These are phyloP conservation scores for Alternaria brassicicola DNA, from an alignment of 2,329 filamentous ascomycete species.

Conservation along the genomic window DNA sequence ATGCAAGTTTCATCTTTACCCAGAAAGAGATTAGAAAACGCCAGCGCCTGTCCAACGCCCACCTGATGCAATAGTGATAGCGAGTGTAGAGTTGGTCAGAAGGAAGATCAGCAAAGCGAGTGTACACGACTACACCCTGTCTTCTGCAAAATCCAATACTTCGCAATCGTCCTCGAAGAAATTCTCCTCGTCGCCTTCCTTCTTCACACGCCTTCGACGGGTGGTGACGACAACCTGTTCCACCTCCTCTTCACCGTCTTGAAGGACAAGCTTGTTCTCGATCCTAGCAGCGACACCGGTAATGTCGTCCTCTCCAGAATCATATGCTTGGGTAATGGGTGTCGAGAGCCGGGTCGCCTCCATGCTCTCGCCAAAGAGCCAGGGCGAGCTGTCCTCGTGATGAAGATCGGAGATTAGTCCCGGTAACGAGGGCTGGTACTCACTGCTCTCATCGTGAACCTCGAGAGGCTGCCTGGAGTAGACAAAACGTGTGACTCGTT, in stretches of 20 bases:
- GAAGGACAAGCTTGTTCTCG: conserved; percentile 56
- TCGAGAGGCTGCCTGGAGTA: conserved; percentile 54
- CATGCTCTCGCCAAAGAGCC: conserved; percentile 62
- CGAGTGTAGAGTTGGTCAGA: not conserved
- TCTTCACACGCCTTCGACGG: conserved; percentile 65
- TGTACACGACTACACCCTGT: conserved; percentile 52
- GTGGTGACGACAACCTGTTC: conserved; percentile 86
- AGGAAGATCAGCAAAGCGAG: fast-evolving
- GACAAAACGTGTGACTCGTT: conserved; percentile 77
- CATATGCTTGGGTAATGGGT: conserved; percentile 45
- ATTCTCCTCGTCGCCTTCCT: conserved; percentile 63
- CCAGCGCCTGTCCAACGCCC: conserved; percentile 1
- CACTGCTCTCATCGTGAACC: conserved; percentile 30
- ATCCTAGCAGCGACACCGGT: conserved; percentile 55
- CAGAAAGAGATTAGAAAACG: not conserved
- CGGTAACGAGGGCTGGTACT: conserved; percentile 28
- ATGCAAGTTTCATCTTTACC: not conserved
- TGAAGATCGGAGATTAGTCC: conserved; percentile 39
- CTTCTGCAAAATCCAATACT: conserved; percentile 81
- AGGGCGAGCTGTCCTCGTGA: conserved; percentile 48
- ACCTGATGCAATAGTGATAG: not conserved
- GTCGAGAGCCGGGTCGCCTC: conserved; percentile 55
- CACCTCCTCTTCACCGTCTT: conserved; percentile 62
- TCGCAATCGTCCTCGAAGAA: conserved; percentile 95
- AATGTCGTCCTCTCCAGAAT: conserved; percentile 50